These are phyloP conservation scores for Solanum bukasovii DNA, from an alignment of 257 asterid genomes.

Conservation along the genomic window DNA sequence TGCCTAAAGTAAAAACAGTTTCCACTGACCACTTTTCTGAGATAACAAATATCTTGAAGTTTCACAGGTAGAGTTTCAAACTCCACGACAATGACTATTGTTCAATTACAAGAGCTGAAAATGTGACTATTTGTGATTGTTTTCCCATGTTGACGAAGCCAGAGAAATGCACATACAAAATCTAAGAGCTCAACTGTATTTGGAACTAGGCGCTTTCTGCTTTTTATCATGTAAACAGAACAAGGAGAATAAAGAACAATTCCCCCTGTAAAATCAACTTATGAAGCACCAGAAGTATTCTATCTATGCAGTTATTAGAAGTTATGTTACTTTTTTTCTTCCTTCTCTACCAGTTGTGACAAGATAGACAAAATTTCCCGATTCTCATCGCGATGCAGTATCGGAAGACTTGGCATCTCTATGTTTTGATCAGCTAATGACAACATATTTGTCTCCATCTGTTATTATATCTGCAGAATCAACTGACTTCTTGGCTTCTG, in stretches of 20 bases:
- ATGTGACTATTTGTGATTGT: background rate
- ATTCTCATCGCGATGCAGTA: background rate
- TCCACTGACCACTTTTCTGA: background rate
- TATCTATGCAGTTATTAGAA: background rate
- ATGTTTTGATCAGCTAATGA: background rate
- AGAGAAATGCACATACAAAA: background rate
- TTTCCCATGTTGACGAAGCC: background rate
- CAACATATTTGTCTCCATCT: background rate
- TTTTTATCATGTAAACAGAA: background rate
- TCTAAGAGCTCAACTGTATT: background rate
- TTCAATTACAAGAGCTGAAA: background rate
- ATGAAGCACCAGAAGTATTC: background rate
- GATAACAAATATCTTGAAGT: background rate
- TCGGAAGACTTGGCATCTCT: background rate
- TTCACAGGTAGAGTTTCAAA: background rate
- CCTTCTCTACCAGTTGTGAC: background rate
- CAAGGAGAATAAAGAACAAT: background rate
- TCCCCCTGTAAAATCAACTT: background rate
- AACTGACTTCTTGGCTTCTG: slow-evolving; percentile 1
- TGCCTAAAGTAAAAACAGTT: background rate
- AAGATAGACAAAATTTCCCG: background rate
- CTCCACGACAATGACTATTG: background rate
- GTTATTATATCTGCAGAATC: background rate
- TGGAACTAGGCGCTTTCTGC: background rate
- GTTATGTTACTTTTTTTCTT: background rate